Conservation (phyloP, 805 yeast genomes). For the Myxozyma monticola region DNA sequence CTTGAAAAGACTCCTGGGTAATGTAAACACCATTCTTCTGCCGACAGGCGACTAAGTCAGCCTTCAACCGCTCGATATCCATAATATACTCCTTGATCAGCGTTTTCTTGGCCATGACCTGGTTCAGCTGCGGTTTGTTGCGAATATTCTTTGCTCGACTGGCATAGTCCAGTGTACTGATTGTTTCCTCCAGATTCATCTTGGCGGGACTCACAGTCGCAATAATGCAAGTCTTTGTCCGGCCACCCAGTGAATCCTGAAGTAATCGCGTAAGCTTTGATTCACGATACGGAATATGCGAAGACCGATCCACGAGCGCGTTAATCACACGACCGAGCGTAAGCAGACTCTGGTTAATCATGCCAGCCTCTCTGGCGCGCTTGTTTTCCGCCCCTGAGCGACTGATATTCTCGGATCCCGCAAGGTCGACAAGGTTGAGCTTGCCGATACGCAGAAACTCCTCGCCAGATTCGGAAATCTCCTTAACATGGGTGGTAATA, state of each 20-base stretch:
- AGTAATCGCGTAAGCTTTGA: constrained; percentile 75
- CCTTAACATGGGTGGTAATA: constrained; percentile 58
- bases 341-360: constrained; percentile 82
- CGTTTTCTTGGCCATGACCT: constrained; percentile 59
- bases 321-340: constrained; percentile 89
- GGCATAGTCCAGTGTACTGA: constrained; percentile 85
- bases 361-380: constrained; percentile 91
- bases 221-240: constrained; percentile 80
- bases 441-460: constrained; percentile 60
- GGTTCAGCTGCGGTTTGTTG: constrained; percentile 68
- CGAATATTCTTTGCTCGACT: constrained; percentile 79
- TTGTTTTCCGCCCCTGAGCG: constrained; percentile 84
- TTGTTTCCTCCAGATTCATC: constrained; percentile 73
- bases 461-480: constrained; percentile 50
- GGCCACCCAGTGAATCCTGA: constrained; percentile 85
- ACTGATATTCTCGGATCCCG: constrained; percentile 89
- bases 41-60: constrained; percentile 63
- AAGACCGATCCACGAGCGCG: constrained; percentile 58
- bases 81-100: constrained; percentile 53
- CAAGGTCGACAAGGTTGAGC: constrained; percentile 85
- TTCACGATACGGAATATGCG: constrained; percentile 84
- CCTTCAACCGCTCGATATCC: constrained; percentile 56
- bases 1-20: constrained; percentile 51
- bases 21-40: constrained; percentile 67
- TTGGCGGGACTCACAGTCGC: constrained; percentile 87